Base-by-base conservation (phyloP, 768 basidiomycete genomes). In the Russula sp. region DNA sequence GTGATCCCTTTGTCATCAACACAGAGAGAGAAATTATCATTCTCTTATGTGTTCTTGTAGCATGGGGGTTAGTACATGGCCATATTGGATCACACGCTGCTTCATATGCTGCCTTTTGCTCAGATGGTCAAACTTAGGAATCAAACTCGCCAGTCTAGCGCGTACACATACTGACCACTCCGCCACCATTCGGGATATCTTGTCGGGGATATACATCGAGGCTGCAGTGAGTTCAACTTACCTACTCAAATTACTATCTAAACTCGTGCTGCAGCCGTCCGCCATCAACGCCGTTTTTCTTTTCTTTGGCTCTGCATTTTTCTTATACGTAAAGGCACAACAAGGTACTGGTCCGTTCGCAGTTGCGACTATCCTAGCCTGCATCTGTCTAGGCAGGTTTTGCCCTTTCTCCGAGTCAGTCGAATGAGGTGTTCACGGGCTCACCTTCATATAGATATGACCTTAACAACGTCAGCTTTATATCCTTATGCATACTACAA, bases 61-160 rank as follows among this genome's bases (percentile, higher is more conserved):
- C 77, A 32, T 89, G 85, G 86, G 86, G 80, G 86, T 63, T 7
- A 58, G 65, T 63, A 25, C 49, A 11, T 86, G 64, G 83, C 50
- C 79, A 18, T 16, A 36, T 58, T 42, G 5, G 18, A 0, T 32
- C 38, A 8, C 5, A 6, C 6, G 11, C 56, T 49, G 32, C 52
- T 49, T 47, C 49, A 36, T 45, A 39, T 16, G 43, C 41, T 50
- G 11, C 38, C 42, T 20, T 25, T 20, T 32, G 29, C 22, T 29
- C 56, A 88, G 87, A 29, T 90, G 87, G 87, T 72, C 74, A 11
- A 85, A 83, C 68, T 74, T 90, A 4, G 88, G 81, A 5, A 81
- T 89, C 7, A 80, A 79, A 63, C 71, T 88, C 4, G 84, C 88
- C 3, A 74, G 81, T 67, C 69, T 87, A 5, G 76, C 84, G 1